A percentile compares a stretch with the other conserved stretches of the same genome.
These are phyloP conservation scores for Aspergillus bertholletiae DNA, from an alignment of 495 filamentous ascomycete genomes.

Conservation along the genomic window DNA sequence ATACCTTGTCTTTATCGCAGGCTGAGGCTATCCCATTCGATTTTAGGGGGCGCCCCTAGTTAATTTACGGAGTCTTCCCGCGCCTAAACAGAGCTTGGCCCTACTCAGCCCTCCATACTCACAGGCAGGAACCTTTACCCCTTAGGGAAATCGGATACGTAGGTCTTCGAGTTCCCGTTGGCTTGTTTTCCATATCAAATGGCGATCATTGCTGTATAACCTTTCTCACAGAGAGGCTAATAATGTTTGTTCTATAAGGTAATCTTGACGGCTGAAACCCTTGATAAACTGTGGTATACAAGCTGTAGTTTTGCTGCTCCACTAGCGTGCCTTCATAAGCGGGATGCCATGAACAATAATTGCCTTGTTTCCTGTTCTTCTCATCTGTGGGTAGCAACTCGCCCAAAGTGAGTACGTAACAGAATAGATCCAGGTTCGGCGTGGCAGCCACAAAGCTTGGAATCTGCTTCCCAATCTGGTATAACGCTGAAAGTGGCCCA, in stretches of 20 bases:
- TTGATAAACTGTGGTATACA: not conserved
- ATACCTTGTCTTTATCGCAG: not conserved
- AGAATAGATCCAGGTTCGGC: not conserved
- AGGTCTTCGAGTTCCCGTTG: slow-evolving; percentile 2
- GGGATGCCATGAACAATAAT: not conserved
- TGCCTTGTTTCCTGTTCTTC: no score
- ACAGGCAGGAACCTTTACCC: slow-evolving; percentile 2
- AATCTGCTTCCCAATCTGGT: not conserved
- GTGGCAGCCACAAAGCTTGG: not conserved
- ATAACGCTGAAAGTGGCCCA: not conserved
- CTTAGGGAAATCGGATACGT: not conserved
- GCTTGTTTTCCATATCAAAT: not conserved
- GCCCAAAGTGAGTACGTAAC: not conserved
- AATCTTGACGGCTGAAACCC: not conserved
- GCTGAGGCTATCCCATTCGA: not conserved
- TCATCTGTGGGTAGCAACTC: no score
- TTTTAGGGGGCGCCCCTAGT: not conserved
- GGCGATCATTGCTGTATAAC: slow-evolving; percentile 5
- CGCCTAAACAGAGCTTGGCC: slow-evolving; percentile 6
- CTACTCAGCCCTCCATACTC: not conserved
- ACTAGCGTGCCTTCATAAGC: no score
- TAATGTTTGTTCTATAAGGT: not conserved
- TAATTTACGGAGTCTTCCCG: slow-evolving; percentile 8
- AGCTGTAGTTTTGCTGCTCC: not conserved
- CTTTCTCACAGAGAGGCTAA: not conserved